These are phyloP conservation scores for Fusarium newnesense DNA, from an alignment of 2,329 filamentous ascomycete genomes.

Conservation along the genomic window DNA sequence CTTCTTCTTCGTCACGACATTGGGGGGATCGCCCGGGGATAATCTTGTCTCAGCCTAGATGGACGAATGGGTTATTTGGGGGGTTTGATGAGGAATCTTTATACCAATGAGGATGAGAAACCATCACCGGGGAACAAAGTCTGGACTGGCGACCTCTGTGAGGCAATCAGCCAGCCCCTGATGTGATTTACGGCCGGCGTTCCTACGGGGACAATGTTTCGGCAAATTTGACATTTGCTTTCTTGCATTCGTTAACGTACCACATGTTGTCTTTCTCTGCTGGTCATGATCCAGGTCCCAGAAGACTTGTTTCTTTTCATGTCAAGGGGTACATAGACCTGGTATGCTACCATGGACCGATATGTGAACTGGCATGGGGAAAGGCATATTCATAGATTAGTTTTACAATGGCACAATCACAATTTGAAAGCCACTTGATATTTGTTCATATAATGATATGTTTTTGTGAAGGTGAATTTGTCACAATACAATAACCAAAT, in stretches of 20 bases:
- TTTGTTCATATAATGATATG: background rate
- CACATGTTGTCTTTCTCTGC: constrained; percentile 24
- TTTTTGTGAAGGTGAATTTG: background rate
- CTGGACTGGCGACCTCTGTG: constrained; percentile 39
- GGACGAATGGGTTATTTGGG: constrained; percentile 40
- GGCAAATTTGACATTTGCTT: constrained; percentile 48
- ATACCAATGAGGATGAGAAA: constrained; percentile 47
- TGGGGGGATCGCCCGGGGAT: constrained; percentile 41
- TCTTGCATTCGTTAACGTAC: constrained; percentile 44
- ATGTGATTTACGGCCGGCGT: constrained; percentile 43
- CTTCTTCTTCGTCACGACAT: constrained; percentile 46
- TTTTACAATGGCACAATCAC: constrained; percentile 46
- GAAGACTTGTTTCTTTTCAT: constrained; percentile 3
- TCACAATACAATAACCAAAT: background rate
- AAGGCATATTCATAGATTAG: constrained; percentile 43
- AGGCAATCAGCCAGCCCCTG: constrained; percentile 38
- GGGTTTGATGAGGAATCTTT: constrained; percentile 44
- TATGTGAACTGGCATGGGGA: constrained; percentile 13
- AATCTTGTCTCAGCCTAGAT: constrained; percentile 45
- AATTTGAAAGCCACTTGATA: constrained; percentile 35
- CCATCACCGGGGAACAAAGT: constrained; percentile 36
- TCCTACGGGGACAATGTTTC: constrained; percentile 42
- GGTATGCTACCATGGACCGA: constrained; percentile 14
- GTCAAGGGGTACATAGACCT: constrained; percentile 21
- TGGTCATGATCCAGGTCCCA: constrained; percentile 7